Base-by-base conservation (phyloP, 2,329 filamentous ascomycete genomes). In the Calonectria pseudoreteaudii region DNA sequence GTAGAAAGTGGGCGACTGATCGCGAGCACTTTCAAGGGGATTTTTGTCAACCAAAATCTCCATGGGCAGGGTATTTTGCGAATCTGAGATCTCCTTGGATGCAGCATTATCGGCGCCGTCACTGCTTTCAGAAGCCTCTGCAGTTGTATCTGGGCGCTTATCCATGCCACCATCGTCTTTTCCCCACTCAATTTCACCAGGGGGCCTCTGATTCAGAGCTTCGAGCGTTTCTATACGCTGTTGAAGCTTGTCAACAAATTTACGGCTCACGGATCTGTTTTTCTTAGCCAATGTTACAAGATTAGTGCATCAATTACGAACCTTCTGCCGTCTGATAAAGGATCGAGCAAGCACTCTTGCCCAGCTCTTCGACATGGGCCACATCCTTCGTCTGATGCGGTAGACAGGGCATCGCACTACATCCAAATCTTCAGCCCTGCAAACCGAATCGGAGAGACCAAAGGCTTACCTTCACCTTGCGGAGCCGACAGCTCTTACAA, bases 301-400 rank as follows among this genome's bases (percentile, higher is more conserved):
- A 14, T 13, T 30, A 3, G 26, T 34, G 18, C 14, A 26, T 26
- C 9, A 68, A 49, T 23, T 31, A 2, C 31, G 11, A 34, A 72
- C 72, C 72, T 74, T 68, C 72, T 71, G 38, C 72, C 72, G 38
- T 74, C 72, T 23, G 72, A 74, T 20, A 71, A 66, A 58, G 68
- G 72, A 34, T 74, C 72, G 23, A 74, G 41, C 20, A 74, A 34
- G 49, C 72, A 74, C 23, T 74, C 65, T 28, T 74, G 72, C 13
- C 72, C 72, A n/a, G 72, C 69, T 26, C 72, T 23, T 38, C 65
- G 65, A 34, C 72, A 74, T 31, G 72, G 72, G 18, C 72, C 58
- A 20, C 72, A 74, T 4, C 72, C 72, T 62, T 72, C 49, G 31
- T 58, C 65, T 16, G 68, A 68, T 34, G 53, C 23, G 14, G 36